phyloP scores from a whole-genome alignment of 2,329 filamentous ascomycete genomes.

The Raffaelea ambrosiae region DNA sequence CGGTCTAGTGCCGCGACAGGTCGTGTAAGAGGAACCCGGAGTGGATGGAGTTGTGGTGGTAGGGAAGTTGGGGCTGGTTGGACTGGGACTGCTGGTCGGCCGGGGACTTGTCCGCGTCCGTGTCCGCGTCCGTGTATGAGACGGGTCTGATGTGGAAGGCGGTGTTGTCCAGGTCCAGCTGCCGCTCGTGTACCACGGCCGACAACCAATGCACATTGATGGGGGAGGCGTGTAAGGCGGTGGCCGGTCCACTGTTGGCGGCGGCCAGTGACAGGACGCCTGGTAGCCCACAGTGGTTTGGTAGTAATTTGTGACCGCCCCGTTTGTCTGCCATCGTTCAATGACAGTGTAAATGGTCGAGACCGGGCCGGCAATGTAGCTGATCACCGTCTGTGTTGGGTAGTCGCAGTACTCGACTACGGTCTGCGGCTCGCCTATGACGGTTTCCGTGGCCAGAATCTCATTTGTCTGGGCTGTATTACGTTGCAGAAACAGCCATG shows the following conservation, averaged over 20 bases:
- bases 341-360: slow-evolving; percentile 11
- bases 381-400: slow-evolving; percentile 12
- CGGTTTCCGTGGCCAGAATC: slow-evolving; percentile 3
- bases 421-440: slow-evolving; percentile 1
- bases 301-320: slow-evolving; percentile 11
- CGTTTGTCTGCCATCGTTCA: slow-evolving; percentile 9
- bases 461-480: slow-evolving; percentile 3
- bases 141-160: not conserved
- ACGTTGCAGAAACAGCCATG: too few species aligned
- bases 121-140: not conserved
- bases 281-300: slow-evolving; percentile 12
- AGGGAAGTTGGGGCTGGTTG: not conserved
- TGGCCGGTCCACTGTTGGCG: slow-evolving; percentile 5
- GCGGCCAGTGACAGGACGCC: slow-evolving; percentile 12
- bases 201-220: slow-evolving; percentile 1
- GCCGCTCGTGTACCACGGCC: slow-evolving; percentile 10
- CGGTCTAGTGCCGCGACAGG: too few species aligned
- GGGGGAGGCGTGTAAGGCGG: slow-evolving; percentile 6
- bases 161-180: slow-evolving; percentile 8
- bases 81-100: not conserved
- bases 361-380: slow-evolving; percentile 9
- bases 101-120: not conserved
- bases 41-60: not conserved
- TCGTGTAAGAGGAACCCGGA: not conserved
- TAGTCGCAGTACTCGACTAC: slow-evolving; percentile 11